Evolutionary conservation across 2,329 filamentous ascomycete species (phyloP).

Genomic region (Cladophialophora psammophila): DNA sequence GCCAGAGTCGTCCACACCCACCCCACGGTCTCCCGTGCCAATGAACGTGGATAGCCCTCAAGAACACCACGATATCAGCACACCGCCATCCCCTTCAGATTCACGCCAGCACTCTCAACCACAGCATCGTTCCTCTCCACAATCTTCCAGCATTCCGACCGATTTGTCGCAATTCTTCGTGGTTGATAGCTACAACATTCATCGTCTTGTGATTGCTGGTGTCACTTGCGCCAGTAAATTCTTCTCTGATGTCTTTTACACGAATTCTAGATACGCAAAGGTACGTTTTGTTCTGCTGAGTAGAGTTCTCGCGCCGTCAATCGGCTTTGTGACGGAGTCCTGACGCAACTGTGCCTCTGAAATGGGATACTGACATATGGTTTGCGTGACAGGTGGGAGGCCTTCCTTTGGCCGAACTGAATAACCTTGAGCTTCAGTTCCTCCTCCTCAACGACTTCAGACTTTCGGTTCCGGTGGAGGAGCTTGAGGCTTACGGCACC

Average conservation of each 20-base stretch:
- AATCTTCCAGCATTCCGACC: constrained; percentile 13
- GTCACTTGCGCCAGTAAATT: constrained; percentile 99
- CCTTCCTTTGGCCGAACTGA: constrained; percentile 87
- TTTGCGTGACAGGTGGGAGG: constrained; percentile 77
- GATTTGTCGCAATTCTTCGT: constrained; percentile 76
- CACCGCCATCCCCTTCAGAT: constrained; percentile 8
- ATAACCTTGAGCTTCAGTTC: constrained; percentile 96
- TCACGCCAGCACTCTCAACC: constrained; percentile 5
- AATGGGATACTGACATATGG: constrained; percentile 32
- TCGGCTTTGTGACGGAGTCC: not conserved
- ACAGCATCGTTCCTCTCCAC: constrained; percentile 11
- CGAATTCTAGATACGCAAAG: constrained; percentile 98
- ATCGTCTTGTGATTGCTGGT: constrained; percentile 92
- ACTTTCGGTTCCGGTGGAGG: constrained; percentile 89
- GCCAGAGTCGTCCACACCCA: constrained; percentile 35
- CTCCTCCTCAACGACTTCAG: constrained; percentile 95
- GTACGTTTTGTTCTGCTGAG: constrained; percentile 57
- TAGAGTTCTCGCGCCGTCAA: constrained; percentile 41
- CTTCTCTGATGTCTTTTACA: constrained; percentile 98
- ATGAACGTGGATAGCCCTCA: constrained; percentile 37
- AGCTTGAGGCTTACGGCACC: constrained; percentile 94
- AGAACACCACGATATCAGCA: constrained; percentile 33
- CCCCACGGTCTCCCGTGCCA: constrained; percentile 29
- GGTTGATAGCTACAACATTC: constrained; percentile 98
- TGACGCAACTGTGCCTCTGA: not conserved